phyloP scores from a whole-genome alignment of 129 eudicot species.

The Ambrosia artemisiifolia region DNA sequence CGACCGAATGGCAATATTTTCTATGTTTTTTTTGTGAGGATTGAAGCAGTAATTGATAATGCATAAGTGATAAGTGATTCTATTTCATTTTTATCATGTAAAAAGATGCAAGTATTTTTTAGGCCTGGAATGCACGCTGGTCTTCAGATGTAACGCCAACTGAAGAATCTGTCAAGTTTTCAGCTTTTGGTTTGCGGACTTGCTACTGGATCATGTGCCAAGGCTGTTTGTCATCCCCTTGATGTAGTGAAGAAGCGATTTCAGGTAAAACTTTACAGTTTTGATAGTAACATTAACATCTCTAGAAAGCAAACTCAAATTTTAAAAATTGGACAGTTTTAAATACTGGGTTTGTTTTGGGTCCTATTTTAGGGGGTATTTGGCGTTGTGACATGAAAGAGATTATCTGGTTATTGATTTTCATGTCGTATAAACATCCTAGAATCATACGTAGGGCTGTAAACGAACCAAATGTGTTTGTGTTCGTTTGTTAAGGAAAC shows the following conservation, averaged over 20 bases:
- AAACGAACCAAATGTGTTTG: too few species aligned
- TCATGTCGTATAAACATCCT: not conserved
- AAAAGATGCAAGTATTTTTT: not conserved
- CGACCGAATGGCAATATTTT: not conserved
- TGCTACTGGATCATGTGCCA: conserved; percentile 88
- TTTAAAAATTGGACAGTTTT: not conserved
- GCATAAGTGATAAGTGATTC: too few species aligned
- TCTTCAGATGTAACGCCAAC: conserved; percentile 20
- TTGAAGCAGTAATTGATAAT: not conserved
- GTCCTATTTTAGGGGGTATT: not conserved
- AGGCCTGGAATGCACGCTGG: conserved; percentile 60
- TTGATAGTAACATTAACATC: not conserved
- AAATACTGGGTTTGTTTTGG: not conserved
- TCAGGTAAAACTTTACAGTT: conserved; percentile 49
- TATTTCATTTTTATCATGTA: not conserved
- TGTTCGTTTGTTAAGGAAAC: too few species aligned
- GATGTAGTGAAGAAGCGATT: conserved; percentile 97
- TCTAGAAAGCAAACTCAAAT: not conserved
- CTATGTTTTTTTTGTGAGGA: not conserved
- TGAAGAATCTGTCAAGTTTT: conserved; percentile 66
- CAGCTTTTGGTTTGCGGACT: conserved; percentile 87
- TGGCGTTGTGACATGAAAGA: not conserved
- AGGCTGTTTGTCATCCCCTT: conserved; percentile 92
- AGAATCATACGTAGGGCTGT: not conserved
- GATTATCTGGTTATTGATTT: not conserved